phyloP scores from a whole-genome alignment of 2,329 filamentous ascomycete genomes.

The Lachnum nothofagi region DNA sequence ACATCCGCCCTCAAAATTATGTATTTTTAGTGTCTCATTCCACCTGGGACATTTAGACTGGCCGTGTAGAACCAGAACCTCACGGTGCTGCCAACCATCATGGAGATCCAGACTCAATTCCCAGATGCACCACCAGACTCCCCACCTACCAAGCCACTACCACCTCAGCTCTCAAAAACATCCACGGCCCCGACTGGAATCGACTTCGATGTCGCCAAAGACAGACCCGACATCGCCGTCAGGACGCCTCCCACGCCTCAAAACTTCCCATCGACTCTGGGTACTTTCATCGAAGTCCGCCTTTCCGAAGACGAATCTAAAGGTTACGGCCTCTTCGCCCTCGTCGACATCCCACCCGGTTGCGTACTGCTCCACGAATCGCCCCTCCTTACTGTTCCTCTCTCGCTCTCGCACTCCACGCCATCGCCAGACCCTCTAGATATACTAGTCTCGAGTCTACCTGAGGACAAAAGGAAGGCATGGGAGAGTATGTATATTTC shows the following conservation, averaged over 20 bases:
- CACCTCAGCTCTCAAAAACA: too few relatives aligned
- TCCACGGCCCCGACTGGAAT: too few relatives aligned
- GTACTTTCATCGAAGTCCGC: neutral
- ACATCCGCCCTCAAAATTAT: too few relatives aligned
- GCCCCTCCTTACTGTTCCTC: slow-evolving; percentile 21
- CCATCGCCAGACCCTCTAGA: slow-evolving; percentile 16
- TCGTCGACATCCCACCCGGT: slow-evolving; percentile 15
- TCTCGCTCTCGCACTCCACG: slow-evolving; percentile 2
- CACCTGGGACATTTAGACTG: too few relatives aligned
- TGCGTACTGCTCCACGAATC: slow-evolving; percentile 21
- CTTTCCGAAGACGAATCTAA: slow-evolving; percentile 7
- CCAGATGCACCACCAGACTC: too few relatives aligned
- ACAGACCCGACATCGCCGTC: too few relatives aligned
- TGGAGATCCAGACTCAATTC: too few relatives aligned
- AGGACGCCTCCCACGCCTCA: neutral
- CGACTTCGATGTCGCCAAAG: too few relatives aligned
- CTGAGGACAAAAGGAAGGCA: neutral
- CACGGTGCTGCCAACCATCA: too few relatives aligned
- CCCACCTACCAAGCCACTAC: too few relatives aligned
- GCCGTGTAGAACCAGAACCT: too few relatives aligned
- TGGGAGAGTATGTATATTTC: neutral
- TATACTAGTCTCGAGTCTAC: neutral
- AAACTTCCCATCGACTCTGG: neutral
- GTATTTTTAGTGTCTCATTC: too few relatives aligned
- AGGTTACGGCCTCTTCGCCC: slow-evolving; percentile 25